Conservation (phyloP, 495 filamentous ascomycete species). For the Penicillium arizonense region DNA sequence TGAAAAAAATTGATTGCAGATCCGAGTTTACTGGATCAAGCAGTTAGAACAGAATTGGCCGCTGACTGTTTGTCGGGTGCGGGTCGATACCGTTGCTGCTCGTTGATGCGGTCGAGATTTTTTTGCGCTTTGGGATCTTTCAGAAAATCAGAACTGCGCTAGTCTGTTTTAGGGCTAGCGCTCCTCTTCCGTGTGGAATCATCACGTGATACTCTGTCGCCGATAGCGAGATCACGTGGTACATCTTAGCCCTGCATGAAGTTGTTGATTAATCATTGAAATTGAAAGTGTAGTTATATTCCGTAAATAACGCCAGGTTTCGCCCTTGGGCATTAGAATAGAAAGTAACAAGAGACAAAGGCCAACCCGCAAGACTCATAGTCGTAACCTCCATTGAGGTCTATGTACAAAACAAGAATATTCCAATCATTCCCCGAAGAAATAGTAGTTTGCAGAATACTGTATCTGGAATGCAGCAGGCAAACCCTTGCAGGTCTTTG, state of each 20-base stretch:
- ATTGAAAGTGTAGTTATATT: background rate
- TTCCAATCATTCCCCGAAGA: conserved; percentile 41
- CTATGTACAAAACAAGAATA: conserved; percentile 18
- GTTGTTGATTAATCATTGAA: background rate
- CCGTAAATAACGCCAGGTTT: background rate
- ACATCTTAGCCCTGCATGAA: conserved; percentile 23
- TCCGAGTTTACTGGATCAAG: conserved; percentile 16
- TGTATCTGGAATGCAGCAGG: conserved; percentile 62
- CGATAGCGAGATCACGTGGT: conserved; percentile 36
- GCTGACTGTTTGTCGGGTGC: conserved; percentile 26
- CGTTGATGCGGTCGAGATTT: conserved; percentile 48
- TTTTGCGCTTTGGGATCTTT: conserved; percentile 45
- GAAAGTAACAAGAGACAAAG: background rate
- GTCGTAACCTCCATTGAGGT: background rate
- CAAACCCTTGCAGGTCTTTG: conserved; percentile 70
- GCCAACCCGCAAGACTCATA: background rate
- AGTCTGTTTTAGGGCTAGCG: conserved; percentile 28
- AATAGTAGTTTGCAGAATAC: conserved; percentile 79
- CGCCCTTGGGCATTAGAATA: background rate
- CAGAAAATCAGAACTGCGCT: conserved; percentile 47
- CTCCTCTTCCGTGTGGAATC: conserved; percentile 7
- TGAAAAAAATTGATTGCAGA: conserved; percentile 11
- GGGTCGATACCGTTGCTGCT: conserved; percentile 40
- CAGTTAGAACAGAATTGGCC: conserved; percentile 25
- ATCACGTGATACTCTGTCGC: conserved; percentile 26